Evolutionary conservation across 306 rosid species (phyloP).

Genomic region (Acacia acuminata): DNA sequence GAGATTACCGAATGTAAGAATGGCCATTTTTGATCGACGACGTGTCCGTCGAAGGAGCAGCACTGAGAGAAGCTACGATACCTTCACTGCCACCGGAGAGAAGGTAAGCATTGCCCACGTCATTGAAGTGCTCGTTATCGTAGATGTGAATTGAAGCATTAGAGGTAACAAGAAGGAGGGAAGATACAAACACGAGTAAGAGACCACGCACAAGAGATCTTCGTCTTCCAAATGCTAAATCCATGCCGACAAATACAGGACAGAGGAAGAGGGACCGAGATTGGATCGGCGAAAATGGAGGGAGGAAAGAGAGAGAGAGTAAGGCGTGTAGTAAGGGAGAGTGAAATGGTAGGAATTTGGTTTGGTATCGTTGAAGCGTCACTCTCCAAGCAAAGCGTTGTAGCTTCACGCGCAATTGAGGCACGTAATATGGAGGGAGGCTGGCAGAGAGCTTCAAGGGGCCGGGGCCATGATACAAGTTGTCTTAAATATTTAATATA

Average conservation of each 20-base stretch:
- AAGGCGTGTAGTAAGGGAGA: neutral
- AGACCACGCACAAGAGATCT: neutral
- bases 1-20: conserved; percentile 69
- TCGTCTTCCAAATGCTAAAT: conserved; percentile 34
- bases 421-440: neutral
- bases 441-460: too few relatives aligned
- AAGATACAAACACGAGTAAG: conserved; percentile 11
- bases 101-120: conserved; percentile 84
- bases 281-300: conserved; percentile 40
- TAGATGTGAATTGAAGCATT: conserved; percentile 84
- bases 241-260: conserved; percentile 39
- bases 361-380: conserved; percentile 36
- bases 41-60: conserved; percentile 19
- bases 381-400: neutral
- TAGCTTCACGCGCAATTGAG: conserved; percentile 19
- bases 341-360: neutral
- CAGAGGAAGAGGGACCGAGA: conserved; percentile 16
- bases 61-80: conserved; percentile 49
- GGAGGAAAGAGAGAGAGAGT: neutral
- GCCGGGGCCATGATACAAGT: too few relatives aligned
- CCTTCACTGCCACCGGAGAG: conserved; percentile 99
- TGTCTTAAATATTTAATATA: too few relatives aligned
- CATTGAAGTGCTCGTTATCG: conserved; percentile 58
- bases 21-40: conserved; percentile 46
- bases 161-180: conserved; percentile 26